These are phyloP conservation scores for Podaxis mareebaensis DNA, from an alignment of 768 basidiomycete species.

Conservation along the genomic window DNA sequence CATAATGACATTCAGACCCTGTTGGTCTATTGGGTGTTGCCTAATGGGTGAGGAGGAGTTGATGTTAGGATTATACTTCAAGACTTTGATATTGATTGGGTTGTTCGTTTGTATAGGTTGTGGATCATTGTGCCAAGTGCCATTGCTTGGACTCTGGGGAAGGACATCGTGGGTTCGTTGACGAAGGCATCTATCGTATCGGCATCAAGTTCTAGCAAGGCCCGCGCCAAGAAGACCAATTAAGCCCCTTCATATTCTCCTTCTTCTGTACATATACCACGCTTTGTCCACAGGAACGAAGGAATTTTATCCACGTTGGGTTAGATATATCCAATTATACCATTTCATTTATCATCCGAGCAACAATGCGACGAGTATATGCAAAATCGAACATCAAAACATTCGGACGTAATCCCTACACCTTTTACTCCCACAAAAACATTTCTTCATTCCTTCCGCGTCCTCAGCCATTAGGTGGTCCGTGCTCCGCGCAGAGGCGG, in stretches of 20 bases:
- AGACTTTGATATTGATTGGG: not conserved
- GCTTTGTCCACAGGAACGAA: not conserved
- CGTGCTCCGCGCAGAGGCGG: conserved; percentile 30
- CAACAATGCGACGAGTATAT: too few relatives aligned
- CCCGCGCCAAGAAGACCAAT: conserved; percentile 16
- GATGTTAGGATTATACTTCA: not conserved
- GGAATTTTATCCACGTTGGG: not conserved
- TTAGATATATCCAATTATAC: not conserved
- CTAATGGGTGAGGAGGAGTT: conserved; percentile 70
- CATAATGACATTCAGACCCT: conserved; percentile 63
- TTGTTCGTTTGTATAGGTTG: conserved; percentile 40
- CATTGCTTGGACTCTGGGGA: conserved; percentile 59
- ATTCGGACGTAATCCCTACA: conserved; percentile 14
- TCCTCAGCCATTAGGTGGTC: not conserved
- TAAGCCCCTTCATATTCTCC: not conserved
- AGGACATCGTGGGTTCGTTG: conserved; percentile 56
- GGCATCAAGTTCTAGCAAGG: not conserved
- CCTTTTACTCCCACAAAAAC: conserved; percentile 13
- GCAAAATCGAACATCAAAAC: not conserved
- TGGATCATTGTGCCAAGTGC: conserved; percentile 76
- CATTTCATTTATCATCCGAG: not conserved
- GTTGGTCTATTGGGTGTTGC: conserved; percentile 67
- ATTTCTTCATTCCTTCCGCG: conserved; percentile 18
- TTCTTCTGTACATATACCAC: not conserved
- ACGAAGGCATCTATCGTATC: conserved; percentile 19